phyloP scores from a whole-genome alignment of 2,329 filamentous ascomycete genomes.

The Curvularia spicifera region DNA sequence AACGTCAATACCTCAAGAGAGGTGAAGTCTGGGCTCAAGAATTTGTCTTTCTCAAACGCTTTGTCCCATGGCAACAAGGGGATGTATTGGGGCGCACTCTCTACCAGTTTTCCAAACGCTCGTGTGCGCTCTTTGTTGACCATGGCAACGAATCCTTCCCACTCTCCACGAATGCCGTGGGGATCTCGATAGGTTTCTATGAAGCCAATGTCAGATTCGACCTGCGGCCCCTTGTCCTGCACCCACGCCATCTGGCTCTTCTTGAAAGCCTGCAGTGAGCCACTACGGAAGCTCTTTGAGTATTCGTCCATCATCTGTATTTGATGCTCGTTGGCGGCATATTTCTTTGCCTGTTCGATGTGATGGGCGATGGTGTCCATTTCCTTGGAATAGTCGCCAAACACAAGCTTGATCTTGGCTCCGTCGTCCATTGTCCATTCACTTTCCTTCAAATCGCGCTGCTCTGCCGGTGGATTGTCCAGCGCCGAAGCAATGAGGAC shows the following conservation, averaged over 20 bases:
- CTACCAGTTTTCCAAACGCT: slow-evolving; percentile 85
- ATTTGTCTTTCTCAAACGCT: slow-evolving; percentile 95
- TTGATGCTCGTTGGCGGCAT: slow-evolving; percentile 55
- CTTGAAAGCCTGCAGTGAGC: slow-evolving; percentile 58
- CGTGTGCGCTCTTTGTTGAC: slow-evolving; percentile 90
- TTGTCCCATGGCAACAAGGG: slow-evolving; percentile 85
- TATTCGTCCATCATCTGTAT: slow-evolving; percentile 56
- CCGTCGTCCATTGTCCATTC: slow-evolving; percentile 56
- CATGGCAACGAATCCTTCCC: slow-evolving; percentile 62
- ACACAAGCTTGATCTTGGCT: slow-evolving; percentile 55
- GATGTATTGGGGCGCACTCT: slow-evolving; percentile 80
- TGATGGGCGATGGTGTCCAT: slow-evolving; percentile 56
- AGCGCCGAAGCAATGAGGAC: slow-evolving; percentile 57
- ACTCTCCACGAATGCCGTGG: slow-evolving; percentile 61
- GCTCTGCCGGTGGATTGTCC: slow-evolving; percentile 47
- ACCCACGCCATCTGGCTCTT: slow-evolving; percentile 62
- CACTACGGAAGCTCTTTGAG: slow-evolving; percentile 58
- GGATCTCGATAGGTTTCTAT: slow-evolving; percentile 64
- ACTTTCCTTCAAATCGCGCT: slow-evolving; percentile 53
- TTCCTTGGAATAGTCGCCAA: slow-evolving; percentile 55
- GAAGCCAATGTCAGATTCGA: slow-evolving; percentile 62
- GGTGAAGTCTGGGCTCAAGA: slow-evolving; percentile 94
- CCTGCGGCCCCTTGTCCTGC: slow-evolving; percentile 58
- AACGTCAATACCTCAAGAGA: slow-evolving; percentile 91
- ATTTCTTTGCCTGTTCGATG: slow-evolving; percentile 56